Conservation (phyloP, 176 grass and related monocot genomes). For the bread wheat (Triticum aestivum) region IWGSC_CS_RefSeq_v2.1 NC_057812.1:256032634-256033133, state of each 20-base stretch:
- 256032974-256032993: conserved; percentile 35
- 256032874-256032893: conserved; percentile 77
- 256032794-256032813: conserved; percentile 60
- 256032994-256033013: conserved; percentile 21
- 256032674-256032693: neutral
- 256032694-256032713: conserved; percentile 23
- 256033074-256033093: conserved; percentile 55
- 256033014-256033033: conserved; percentile 36
- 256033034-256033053: conserved; percentile 72
- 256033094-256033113: conserved; percentile 62
- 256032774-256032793: conserved; percentile 22
- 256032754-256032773: neutral
- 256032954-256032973: conserved; percentile 16
- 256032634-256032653: neutral
- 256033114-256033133: conserved; percentile 32
- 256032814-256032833: conserved; percentile 38
- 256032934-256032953: conserved; percentile 40
- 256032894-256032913: conserved; percentile 57
- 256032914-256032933: conserved; percentile 34
- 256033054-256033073: conserved; percentile 68
- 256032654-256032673: neutral
- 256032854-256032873: conserved; percentile 61
- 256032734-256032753: conserved; percentile 44
- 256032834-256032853: conserved; percentile 33
- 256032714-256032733: conserved; percentile 34